Base-by-base conservation (phyloP, 768 basidiomycete species). In the Plicaturopsis crispa region DNA sequence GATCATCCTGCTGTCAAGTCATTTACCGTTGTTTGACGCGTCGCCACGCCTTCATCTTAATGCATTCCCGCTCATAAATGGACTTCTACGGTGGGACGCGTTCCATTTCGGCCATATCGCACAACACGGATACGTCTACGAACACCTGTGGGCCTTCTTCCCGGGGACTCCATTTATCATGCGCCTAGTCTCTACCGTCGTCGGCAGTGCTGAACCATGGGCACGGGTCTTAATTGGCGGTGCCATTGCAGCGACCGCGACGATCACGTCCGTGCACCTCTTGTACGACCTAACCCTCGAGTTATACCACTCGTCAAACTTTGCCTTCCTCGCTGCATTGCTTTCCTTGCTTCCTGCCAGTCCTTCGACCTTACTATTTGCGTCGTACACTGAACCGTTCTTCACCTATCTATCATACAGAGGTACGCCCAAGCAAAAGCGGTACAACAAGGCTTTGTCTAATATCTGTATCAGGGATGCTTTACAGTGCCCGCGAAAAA, bases 81-180 rank as follows among this genome's bases (percentile, higher is more conserved):
- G n/a, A 30, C 53, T 78, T 3, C 63, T 91, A 7, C 76, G 91
- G 48, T 99, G 94, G 96, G 94, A 98, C 53, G 68, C 69, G 2
- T 72, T 97, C 47, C 83, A 96, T 59, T 97, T 91, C 56, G 48
- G 65, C 5, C 69, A 73, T 48, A 75, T 89, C 38, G 86, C 89
- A 0, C 50, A 65, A 19, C 42, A 71, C 8, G 70, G 74, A 6
- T 72, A 81, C 47, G 43, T 45, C 1, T 78, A 76, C 53, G 94
- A 98, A 53, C 73, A 94, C 49, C 69, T 87, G 46, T 86, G 85
- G 73, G 94, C 94, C 0, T 98, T 90, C 57, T 72, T 90, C 44
- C 84, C 88, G 2, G 87, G 74, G 4, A 57, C 75, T 18, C 73
- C 86, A 3, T 50, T 62, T 8, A 35, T 84, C 35, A 69, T 89